Base-by-base conservation (phyloP, 306 rosid genomes). In the Nissolia schottii region DNA sequence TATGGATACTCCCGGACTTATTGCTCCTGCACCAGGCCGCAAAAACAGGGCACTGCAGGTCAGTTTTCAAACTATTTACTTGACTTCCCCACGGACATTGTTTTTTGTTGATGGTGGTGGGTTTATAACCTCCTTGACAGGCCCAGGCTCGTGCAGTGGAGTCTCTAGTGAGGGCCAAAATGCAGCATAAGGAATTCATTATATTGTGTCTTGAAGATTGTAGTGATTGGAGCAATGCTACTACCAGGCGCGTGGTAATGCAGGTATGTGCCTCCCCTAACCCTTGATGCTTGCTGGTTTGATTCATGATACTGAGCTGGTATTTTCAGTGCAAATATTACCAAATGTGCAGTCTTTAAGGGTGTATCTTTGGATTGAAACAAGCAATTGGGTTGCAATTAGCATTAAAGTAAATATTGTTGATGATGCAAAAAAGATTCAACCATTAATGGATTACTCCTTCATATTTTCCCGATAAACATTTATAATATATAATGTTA, bases 181-280 rank as follows among this genome's bases (percentile, higher is more conserved):
- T 94, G 99, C 97, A 91, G 80, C 97, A 94, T 71, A 94, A 84
- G 84, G 96, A 94, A 77, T 88, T 91, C 41, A 87, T 94, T 58
- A 91, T 94, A 53, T 69, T 91, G 74, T 94, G 99, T 63, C 99
- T 94, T 55, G 99, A 94, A 79, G 97, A 91, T 72, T 89, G 89
- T 41, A 86, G 96, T 78, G 99, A 94, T 77, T 94, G 97, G 99
- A 94, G 92, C 73, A 94, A 91, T 69, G 96, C 97, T 0, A 91
- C 97, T 20, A 94, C 97, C 0, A 72, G 96, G 15, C 90, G 97
- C 51, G 82, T 94, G 6, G 99, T 94, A 29, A 94, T 94, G 97
- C 99, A 94, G 80, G 92, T 88, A 87, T 9, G 82, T 31, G 9
- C 8, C 56, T 51, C 11, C 18, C 59, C 53, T 27, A n/a, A 23